phyloP scores from a whole-genome alignment of 805 yeast species.

The Candida krabiensis region DNA sequence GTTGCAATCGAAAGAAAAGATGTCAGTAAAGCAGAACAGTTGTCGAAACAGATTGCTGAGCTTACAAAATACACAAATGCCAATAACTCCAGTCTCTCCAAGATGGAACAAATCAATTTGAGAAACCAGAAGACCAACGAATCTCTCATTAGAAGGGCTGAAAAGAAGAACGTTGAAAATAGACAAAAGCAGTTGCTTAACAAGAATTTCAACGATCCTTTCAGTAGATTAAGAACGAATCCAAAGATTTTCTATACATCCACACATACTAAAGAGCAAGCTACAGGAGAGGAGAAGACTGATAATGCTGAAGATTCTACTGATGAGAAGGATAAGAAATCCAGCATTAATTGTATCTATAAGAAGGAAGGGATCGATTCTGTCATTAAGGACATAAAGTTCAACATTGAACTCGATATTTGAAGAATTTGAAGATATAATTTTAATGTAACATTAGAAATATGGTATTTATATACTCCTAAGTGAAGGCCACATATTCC shows the following conservation, averaged over 20 bases:
- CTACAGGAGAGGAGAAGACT: constrained; percentile 49
- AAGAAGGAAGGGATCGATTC: constrained; percentile 33
- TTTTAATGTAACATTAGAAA: neutral
- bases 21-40: constrained; percentile 40
- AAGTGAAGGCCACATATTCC: constrained; percentile 37
- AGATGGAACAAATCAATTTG: constrained; percentile 73
- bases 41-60: constrained; percentile 46
- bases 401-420: constrained; percentile 27
- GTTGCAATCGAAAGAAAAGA: constrained; percentile 67
- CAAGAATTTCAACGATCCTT: constrained; percentile 64
- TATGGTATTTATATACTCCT: constrained; percentile 4
- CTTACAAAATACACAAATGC: constrained; percentile 35
- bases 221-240: constrained; percentile 83
- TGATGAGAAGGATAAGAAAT: constrained; percentile 41
- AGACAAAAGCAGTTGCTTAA: constrained; percentile 46
- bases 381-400: constrained; percentile 28
- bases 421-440: constrained; percentile 1
- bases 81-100: constrained; percentile 38
- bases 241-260: constrained; percentile 78
- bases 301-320: constrained; percentile 35
- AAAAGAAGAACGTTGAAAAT: constrained; percentile 57
- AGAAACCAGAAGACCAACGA: constrained; percentile 83
- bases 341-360: constrained; percentile 28
- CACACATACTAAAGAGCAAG: constrained; percentile 39
- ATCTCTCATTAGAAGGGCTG: constrained; percentile 77